Conservation (phyloP, 2,329 filamentous ascomycete genomes). For the Sclerotinia borealis region DNA sequence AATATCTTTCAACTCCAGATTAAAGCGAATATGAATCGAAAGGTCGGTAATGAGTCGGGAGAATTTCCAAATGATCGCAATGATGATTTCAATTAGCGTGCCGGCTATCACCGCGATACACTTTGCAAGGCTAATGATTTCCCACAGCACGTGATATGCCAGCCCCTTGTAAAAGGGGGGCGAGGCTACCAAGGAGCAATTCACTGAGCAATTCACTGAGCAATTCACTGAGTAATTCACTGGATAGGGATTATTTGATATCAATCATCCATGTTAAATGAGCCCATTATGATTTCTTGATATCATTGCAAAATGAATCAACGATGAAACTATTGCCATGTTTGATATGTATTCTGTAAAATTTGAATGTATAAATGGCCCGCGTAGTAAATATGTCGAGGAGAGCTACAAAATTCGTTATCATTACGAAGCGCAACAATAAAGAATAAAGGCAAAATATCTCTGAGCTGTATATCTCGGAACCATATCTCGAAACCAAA, state of each 20-base stretch:
- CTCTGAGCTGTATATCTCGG: too few relatives aligned
- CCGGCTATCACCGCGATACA: slow-evolving; percentile 3
- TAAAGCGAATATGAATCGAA: background rate
- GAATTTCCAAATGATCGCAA: slow-evolving; percentile 14
- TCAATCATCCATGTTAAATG: background rate
- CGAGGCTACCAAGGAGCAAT: background rate
- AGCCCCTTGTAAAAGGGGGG: background rate
- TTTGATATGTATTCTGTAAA: background rate
- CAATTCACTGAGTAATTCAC: too few relatives aligned
- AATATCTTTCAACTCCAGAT: background rate
- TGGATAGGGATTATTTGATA: background rate
- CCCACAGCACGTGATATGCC: too few relatives aligned
- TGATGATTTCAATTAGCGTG: slow-evolving; percentile 14
- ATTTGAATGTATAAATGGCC: background rate
- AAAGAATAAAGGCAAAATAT: background rate
- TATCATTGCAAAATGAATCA: background rate
- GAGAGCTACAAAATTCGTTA: background rate
- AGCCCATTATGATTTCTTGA: background rate
- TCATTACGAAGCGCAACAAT: background rate
- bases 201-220: too few relatives aligned
- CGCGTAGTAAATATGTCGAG: background rate
- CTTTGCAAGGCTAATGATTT: slow-evolving; percentile 6
- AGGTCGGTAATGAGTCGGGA: background rate
- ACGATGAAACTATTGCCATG: background rate
- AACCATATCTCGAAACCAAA: background rate